Conservation (phyloP, 441 rosid genomes). For the Gossypium trilobum region DNA sequence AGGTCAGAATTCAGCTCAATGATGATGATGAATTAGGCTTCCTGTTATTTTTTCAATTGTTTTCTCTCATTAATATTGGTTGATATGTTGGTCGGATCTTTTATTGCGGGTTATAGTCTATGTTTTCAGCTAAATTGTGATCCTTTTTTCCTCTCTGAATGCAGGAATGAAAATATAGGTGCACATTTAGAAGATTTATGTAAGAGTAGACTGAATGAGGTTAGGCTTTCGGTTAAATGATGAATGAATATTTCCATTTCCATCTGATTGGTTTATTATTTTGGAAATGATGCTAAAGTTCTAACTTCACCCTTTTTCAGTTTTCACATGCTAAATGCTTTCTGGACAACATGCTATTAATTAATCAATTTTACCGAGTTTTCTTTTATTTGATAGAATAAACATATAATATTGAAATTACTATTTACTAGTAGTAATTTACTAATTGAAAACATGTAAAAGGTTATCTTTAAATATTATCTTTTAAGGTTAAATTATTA, state of each 20-base stretch:
- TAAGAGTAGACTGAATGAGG: not conserved
- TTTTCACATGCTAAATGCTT: not conserved
- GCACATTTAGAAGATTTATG: not conserved
- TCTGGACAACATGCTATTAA: not conserved
- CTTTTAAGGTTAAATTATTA: no score
- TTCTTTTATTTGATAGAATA: no score
- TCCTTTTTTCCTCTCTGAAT: conserved; percentile 14
- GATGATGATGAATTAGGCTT: not conserved
- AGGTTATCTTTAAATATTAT: no score
- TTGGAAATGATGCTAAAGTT: not conserved
- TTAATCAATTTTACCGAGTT: no score
- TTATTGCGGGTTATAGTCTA: not conserved
- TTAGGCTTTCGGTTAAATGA: not conserved
- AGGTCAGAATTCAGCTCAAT: conserved; percentile 32
- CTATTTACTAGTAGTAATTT: no score
- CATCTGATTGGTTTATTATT: not conserved
- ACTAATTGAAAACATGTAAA: no score
- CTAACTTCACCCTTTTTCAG: not conserved
- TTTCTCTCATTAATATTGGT: not conserved
- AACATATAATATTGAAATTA: no score
- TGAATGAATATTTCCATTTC: not conserved
- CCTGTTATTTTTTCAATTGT: not conserved
- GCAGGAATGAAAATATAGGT: conserved; percentile 10
- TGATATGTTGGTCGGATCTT: not conserved
- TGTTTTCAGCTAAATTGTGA: not conserved